Conservation (phyloP, 192 early-diverging fungal genomes). For the Gonapodya prolifera region DNA sequence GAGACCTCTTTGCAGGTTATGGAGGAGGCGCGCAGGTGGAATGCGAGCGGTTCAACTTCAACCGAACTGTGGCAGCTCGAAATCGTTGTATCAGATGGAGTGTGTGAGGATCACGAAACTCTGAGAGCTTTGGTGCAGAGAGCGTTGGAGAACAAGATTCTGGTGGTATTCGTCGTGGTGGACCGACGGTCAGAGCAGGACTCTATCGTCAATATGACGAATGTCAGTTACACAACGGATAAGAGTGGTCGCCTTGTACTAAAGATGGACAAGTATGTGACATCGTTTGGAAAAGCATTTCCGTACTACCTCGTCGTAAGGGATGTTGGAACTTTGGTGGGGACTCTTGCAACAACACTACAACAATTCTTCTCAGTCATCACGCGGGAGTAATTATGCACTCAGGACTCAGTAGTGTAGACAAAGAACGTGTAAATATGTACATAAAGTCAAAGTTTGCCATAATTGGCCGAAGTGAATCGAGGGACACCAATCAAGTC, state of each 20-base stretch:
- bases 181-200: slow-evolving; percentile 70
- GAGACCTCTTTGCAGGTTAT: slow-evolving; percentile 69
- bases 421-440: background rate
- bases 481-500: background rate
- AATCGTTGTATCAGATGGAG: slow-evolving; percentile 91
- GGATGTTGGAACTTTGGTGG: slow-evolving; percentile 42
- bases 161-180: slow-evolving; percentile 92
- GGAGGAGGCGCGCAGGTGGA: slow-evolving; percentile 42
- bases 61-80: slow-evolving; percentile 91
- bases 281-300: slow-evolving; percentile 80
- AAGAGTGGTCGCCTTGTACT: slow-evolving; percentile 45
- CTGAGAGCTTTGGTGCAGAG: slow-evolving; percentile 72
- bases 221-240: slow-evolving; percentile 62
- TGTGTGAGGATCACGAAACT: slow-evolving; percentile 86
- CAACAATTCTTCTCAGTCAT: background rate
- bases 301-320: slow-evolving; percentile 89
- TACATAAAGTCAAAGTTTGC: background rate
- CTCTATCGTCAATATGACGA: slow-evolving; percentile 83
- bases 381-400: background rate
- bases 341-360: background rate
- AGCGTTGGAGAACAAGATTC: slow-evolving; percentile 68
- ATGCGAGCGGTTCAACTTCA: slow-evolving; percentile 9
- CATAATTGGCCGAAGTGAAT: background rate
- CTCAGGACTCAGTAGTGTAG: background rate
- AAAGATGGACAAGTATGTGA: slow-evolving; percentile 72